Percentiles rank a stretch among this genome's conserved stretches.
Evolutionary conservation across 345 rosid genomes (phyloP).

Genomic region (Gossypium anomalum): DNA sequence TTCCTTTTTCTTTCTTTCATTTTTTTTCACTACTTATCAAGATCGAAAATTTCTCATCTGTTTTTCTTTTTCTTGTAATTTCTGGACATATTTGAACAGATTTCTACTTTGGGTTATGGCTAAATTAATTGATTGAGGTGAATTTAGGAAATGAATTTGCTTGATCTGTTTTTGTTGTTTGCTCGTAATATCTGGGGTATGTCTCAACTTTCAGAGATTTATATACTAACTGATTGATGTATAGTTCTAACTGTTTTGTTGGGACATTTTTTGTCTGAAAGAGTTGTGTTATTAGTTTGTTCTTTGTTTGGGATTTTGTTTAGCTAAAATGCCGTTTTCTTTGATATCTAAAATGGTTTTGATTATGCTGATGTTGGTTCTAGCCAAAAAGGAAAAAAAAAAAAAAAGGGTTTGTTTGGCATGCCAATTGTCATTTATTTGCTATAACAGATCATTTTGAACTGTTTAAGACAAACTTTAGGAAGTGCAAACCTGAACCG

Average conservation of each 20-base stretch:
- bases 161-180: background rate
- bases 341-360: background rate
- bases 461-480: background rate
- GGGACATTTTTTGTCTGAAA: background rate
- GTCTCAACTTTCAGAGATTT: background rate
- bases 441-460: background rate
- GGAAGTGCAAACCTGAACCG: background rate
- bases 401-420: background rate
- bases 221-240: background rate
- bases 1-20: background rate
- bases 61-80: background rate
- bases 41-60: background rate
- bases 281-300: background rate
- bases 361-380: background rate
- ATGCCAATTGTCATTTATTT: no score
- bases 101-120: background rate
- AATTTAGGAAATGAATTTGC: background rate
- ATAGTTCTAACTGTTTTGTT: background rate
- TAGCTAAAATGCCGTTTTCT: no score
- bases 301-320: constrained; percentile 5
- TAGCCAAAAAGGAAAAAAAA: background rate
- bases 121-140: background rate
- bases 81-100: background rate
- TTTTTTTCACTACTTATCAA: background rate
- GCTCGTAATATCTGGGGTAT: background rate